Evolutionary conservation across 1,139 yeast species (phyloP).

Genomic region (Kodamaea derodonti): DNA sequence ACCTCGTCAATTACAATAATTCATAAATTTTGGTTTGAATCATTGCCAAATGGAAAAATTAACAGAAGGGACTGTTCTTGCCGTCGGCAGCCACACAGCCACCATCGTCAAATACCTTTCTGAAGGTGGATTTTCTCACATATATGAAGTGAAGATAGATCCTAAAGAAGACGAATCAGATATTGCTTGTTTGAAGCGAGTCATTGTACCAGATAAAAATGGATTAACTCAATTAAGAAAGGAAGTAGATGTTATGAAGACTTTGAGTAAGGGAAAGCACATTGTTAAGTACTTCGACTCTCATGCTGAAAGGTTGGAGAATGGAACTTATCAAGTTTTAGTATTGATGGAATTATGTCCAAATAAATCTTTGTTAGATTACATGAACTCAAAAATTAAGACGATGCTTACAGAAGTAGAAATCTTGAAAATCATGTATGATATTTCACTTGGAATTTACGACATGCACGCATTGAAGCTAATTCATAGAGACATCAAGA

Average conservation of each 20-base stretch:
- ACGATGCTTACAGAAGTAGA: slow-evolving; percentile 61
- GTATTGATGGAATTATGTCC: slow-evolving; percentile 79
- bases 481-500: slow-evolving; percentile 74
- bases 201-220: slow-evolving; percentile 65
- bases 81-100: slow-evolving; percentile 42
- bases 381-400: slow-evolving; percentile 66
- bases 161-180: slow-evolving; percentile 33
- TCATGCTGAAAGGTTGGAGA: slow-evolving; percentile 62
- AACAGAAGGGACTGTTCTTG: slow-evolving; percentile 33
- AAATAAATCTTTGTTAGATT: slow-evolving; percentile 66
- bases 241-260: slow-evolving; percentile 81
- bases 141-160: slow-evolving; percentile 54
- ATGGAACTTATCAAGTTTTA: slow-evolving; percentile 64
- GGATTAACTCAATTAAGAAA: slow-evolving; percentile 63
- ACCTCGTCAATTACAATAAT: no score
- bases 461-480: slow-evolving; percentile 66
- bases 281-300: slow-evolving; percentile 73
- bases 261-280: slow-evolving; percentile 49
- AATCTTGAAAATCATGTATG: slow-evolving; percentile 62
- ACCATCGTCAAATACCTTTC: slow-evolving; percentile 37
- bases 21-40: no score
- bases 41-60: slow-evolving; percentile 9
- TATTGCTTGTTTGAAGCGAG: slow-evolving; percentile 69
- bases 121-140: slow-evolving; percentile 52
- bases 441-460: slow-evolving; percentile 62